Percentiles rank a stretch among this genome's conserved stretches.
These are phyloP conservation scores for Microthlaspi erraticum DNA, from an alignment of 345 rosid species.

Conservation along the genomic window DNA sequence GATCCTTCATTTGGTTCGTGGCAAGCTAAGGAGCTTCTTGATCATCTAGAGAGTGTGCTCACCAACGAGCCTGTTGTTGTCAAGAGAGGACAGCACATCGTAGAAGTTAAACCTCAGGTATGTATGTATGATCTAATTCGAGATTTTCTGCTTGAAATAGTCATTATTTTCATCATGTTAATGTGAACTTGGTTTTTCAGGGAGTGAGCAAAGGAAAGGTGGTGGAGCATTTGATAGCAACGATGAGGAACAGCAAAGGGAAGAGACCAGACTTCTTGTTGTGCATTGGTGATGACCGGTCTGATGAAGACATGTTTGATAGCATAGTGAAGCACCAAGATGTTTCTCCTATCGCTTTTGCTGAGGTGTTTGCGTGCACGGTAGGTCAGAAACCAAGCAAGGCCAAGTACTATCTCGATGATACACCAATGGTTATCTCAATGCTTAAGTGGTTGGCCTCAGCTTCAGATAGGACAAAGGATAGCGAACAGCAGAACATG, in stretches of 20 bases:
- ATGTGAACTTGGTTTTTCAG: slow-evolving; percentile 45
- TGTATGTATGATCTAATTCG: neutral
- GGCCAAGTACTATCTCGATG: slow-evolving; percentile 85
- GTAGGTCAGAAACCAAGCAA: slow-evolving; percentile 90
- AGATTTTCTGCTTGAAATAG: neutral
- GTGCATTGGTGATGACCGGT: slow-evolving; percentile 83
- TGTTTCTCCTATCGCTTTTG: slow-evolving; percentile 45
- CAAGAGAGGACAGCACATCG: slow-evolving; percentile 77
- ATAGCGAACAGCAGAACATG: slow-evolving; percentile 28
- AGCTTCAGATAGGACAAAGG: slow-evolving; percentile 42
- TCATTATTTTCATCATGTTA: neutral
- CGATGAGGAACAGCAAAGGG: slow-evolving; percentile 50
- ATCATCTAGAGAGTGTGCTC: slow-evolving; percentile 84
- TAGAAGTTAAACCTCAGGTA: slow-evolving; percentile 97
- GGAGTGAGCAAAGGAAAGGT: slow-evolving; percentile 80
- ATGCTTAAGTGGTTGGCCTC: slow-evolving; percentile 63
- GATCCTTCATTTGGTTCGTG: slow-evolving; percentile 71
- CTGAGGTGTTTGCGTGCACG: slow-evolving; percentile 74
- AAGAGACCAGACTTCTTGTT: slow-evolving; percentile 70
- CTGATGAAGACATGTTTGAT: slow-evolving; percentile 92
- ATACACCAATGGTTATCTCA: slow-evolving; percentile 59
- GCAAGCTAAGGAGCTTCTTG: slow-evolving; percentile 88
- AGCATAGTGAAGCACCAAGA: slow-evolving; percentile 55
- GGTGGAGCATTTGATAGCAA: slow-evolving; percentile 65
- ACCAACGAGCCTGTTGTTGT: slow-evolving; percentile 88